Percentiles rank a stretch among this genome's conserved stretches.
phyloP scores from a whole-genome alignment of 306 rosid genomes.

The Pyrus bretschneideri region DNA sequence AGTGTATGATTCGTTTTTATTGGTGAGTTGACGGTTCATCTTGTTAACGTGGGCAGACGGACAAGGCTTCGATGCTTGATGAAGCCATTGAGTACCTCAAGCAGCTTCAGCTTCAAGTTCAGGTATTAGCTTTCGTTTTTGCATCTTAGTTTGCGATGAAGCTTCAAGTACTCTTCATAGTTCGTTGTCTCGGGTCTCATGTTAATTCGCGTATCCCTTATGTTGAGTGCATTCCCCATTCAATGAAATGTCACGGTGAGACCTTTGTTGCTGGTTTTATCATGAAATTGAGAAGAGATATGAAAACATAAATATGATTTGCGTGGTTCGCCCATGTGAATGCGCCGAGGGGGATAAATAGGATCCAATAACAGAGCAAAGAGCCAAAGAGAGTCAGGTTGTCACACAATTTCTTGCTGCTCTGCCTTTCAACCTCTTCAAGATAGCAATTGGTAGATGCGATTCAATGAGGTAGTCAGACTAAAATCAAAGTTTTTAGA shows the following conservation, averaged over 20 bases:
- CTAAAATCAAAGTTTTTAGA: no score
- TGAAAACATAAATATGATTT: neutral
- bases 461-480: no score
- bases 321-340: neutral
- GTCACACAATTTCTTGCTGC: no score
- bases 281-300: neutral
- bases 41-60: slow-evolving; percentile 50
- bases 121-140: slow-evolving; percentile 30
- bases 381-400: no score
- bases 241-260: neutral
- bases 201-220: neutral
- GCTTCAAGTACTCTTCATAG: neutral
- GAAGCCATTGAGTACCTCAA: slow-evolving; percentile 96
- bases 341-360: neutral
- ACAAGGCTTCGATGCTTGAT: slow-evolving; percentile 97
- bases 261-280: neutral
- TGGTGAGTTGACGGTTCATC: slow-evolving; percentile 1
- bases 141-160: neutral
- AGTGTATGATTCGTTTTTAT: neutral
- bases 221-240: neutral
- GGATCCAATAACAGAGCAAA: no score
- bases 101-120: slow-evolving; percentile 99
- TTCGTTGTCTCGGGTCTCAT: neutral
- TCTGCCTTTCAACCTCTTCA: no score
- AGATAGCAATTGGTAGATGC: no score